Base-by-base conservation (phyloP, 2,329 filamentous ascomycete genomes). In the Ophiostoma ips region DNA sequence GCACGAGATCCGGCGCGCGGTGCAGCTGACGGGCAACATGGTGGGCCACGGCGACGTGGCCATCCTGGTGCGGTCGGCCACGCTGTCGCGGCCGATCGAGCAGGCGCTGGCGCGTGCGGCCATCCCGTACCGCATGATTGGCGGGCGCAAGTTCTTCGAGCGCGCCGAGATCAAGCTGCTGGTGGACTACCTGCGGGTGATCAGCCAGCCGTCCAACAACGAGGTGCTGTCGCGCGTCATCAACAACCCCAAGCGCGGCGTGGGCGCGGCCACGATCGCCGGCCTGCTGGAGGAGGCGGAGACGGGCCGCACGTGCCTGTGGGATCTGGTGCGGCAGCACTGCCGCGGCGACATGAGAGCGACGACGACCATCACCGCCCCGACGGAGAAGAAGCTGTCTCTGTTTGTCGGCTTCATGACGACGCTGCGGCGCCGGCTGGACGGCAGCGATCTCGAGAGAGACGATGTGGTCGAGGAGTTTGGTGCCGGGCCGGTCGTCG, bases 41-140 rank as follows among this genome's bases (percentile, higher is more conserved):
- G 63, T 96, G 38, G 76, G 73, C 24, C 74, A 82, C 55, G 80
- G 81, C 50, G 90, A 96, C 61, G 79, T 94, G 56, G 87, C 88
- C 1, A 83, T 98, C 49, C 69, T 98, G 13, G 71, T 98, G n/a
- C 78, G 90, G 19, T 92, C 88, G 2, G 85, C 88, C 1, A 72
- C 80, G 1, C 70, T 95, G 8, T 95, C 90, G 0, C 74, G 89
- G 19, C 79, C 87, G n/a, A 83, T 96, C 36, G 90, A 98, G 66
- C 76, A 81, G 19, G 83, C 83, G 3, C 70, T 96, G 37, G 87
- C 84, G 13, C 87, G 83, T 59, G 78, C 79, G 11, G 87, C 88
- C 1, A 79, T 96, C 37, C 76, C 88, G 0, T 98, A 96, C 64
- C 81, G 81, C 46, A 95, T 96, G 89, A 82, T 96, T 48, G 90